These are phyloP conservation scores for Pseudonectria foliicola DNA, from an alignment of 2,329 filamentous ascomycete genomes.

Conservation along the genomic window DNA sequence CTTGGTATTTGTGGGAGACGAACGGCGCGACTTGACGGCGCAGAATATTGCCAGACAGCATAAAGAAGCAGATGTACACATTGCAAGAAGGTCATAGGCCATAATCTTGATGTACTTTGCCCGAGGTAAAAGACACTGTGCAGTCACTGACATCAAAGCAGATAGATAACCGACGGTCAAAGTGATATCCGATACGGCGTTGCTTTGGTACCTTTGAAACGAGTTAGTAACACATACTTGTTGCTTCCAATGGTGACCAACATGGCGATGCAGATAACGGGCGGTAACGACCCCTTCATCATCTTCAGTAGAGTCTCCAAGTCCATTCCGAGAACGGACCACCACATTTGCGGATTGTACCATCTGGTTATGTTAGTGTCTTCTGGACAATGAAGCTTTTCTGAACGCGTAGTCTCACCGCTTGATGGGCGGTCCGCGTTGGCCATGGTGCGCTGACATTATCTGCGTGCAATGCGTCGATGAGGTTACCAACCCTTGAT, in stretches of 20 bases:
- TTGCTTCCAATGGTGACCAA: too few relatives aligned
- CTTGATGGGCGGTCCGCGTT: too few relatives aligned
- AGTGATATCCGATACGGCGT: constrained; percentile 6
- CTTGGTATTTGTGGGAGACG: not conserved
- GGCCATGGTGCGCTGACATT: too few relatives aligned
- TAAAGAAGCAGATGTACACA: constrained; percentile 6
- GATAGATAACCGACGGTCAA: constrained; percentile 5
- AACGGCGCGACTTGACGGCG: constrained; percentile 5
- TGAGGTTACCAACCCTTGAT: too few relatives aligned
- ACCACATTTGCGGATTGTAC: constrained; percentile 4
- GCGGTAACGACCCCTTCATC: constrained; percentile 6
- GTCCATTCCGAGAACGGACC: constrained; percentile 5
- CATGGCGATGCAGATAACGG: constrained; percentile 7
- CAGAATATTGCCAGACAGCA: constrained; percentile 6
- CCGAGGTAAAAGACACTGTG: constrained; percentile 5
- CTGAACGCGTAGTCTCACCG: too few relatives aligned
- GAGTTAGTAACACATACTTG: not conserved
- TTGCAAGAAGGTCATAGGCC: constrained; percentile 5
- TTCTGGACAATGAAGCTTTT: too few relatives aligned
- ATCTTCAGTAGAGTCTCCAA: constrained; percentile 6
- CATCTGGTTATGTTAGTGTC: not conserved
- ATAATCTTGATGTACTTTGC: constrained; percentile 9
- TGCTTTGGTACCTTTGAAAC: constrained; percentile 3
- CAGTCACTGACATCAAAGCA: constrained; percentile 6
- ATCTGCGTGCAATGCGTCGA: too few relatives aligned